phyloP scores from a whole-genome alignment of 768 basidiomycete genomes.

The Rhizopogon vulgaris region DNA sequence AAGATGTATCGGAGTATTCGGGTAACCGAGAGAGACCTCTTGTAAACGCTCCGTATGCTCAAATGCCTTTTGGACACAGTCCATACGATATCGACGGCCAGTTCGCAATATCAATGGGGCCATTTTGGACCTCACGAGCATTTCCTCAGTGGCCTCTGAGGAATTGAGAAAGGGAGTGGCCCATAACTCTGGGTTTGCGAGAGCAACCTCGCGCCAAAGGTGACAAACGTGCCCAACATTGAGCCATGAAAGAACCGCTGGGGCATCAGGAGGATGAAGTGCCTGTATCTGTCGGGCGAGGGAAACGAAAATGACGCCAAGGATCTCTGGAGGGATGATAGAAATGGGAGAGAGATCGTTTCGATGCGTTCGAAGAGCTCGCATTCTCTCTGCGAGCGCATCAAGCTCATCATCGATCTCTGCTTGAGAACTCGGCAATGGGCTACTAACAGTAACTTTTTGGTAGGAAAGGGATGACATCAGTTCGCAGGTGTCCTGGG shows the following conservation, averaged over 20 bases:
- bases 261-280: too few species aligned
- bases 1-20: constrained; percentile 15
- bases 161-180: constrained; percentile 27
- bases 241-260: not conserved
- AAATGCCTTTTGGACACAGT: constrained; percentile 24
- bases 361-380: constrained; percentile 2
- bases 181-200: constrained; percentile 36
- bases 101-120: constrained; percentile 20
- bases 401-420: constrained; percentile 2
- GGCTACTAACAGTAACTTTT: not conserved
- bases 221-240: constrained; percentile 2
- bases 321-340: constrained; percentile 6
- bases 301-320: not conserved
- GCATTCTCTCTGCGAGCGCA: not conserved
- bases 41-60: constrained; percentile 28
- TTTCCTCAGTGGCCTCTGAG: constrained; percentile 33
- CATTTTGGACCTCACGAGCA: constrained; percentile 40
- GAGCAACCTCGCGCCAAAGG: constrained; percentile 36
- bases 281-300: not conserved
- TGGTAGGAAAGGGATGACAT: not conserved
- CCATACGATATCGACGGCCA: constrained; percentile 24
- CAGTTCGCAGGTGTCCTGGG: not conserved
- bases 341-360: constrained; percentile 3
- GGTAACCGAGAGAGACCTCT: constrained; percentile 23
- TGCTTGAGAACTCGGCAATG: not conserved